Base-by-base conservation (phyloP, 208 protist species). In the Crithidia bombi region DNA sequence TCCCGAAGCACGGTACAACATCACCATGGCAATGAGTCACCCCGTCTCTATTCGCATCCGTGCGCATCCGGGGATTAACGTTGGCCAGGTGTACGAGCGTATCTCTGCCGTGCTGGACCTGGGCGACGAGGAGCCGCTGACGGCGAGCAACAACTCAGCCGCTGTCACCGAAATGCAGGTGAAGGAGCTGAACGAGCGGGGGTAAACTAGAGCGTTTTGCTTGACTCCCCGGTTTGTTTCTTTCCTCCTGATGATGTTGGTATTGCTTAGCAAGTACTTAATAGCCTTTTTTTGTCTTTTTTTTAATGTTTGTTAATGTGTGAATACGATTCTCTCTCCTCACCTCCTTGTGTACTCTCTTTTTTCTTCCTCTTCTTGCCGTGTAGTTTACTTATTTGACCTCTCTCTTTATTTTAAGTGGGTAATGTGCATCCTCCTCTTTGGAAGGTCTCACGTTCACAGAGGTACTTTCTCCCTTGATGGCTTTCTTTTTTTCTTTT, bases 11-110 rank as follows among this genome's bases (percentile, higher is more conserved):
- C 67, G 61, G 15, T 89, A 83, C 68, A 67, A 69, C 46, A 85
- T 89, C 41, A 85, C 79, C 26, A 68, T 89, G 56, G 58, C 66
- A 1, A 80, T 76, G 51, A 83, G 71, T 33, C 76, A 82, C 41
- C 76, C 79, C 14, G 78, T 82, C 5, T 62, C 50, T 15, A 62
- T 79, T 32, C 71, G 72, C 38, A 59, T 82, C 43, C 15, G 30
- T 35, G 51, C 66, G 12, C 68, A 79, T 61, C 56, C 73, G 4
- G 72, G 58, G 30, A 39, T 72, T 30, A 28, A 59, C 19, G 61
- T 71, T 25, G 54, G 62, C 28, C n/a, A 65, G 21, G 33, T 83
- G 35, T 38, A 70, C 65, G 46, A 62, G 21, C 33, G 33, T 14
- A 66, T 79, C 44, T 19, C 25, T 21, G 30, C 73, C 10, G 57